A percentile compares a stretch with the other conserved stretches of the same genome.
These are phyloP conservation scores for Zanthoxylum bungeanum DNA, from an alignment of 345 rosid genomes.

Conservation along the genomic window DNA sequence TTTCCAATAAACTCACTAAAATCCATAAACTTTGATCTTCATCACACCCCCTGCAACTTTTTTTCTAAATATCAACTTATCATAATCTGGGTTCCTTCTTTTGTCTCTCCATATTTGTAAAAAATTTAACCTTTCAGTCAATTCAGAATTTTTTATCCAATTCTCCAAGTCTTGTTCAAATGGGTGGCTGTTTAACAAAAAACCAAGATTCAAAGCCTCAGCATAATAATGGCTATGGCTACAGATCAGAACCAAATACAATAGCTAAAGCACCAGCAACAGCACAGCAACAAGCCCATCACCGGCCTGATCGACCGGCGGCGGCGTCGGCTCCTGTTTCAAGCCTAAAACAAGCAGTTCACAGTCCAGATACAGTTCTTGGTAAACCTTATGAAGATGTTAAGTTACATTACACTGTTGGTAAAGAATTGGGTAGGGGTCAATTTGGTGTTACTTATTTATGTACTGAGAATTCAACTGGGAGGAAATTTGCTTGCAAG, in stretches of 20 bases:
- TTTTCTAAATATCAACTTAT: neutral
- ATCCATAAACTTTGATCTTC: conserved; percentile 13
- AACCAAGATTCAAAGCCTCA: conserved; percentile 23
- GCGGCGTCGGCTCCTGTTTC: conserved; percentile 20
- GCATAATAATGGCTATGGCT: conserved; percentile 35
- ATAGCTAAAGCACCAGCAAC: conserved; percentile 23
- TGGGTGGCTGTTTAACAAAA: conserved; percentile 64
- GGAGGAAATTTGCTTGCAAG: conserved; percentile 72
- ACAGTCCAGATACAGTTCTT: conserved; percentile 45
- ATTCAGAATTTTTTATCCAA: conserved; percentile 9
- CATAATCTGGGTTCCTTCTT: conserved; percentile 4
- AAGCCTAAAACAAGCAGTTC: conserved; percentile 32
- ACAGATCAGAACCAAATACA: conserved; percentile 34
- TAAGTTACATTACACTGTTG: conserved; percentile 50
- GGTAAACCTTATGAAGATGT: conserved; percentile 80
- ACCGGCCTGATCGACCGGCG: conserved; percentile 22
- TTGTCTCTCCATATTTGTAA: neutral
- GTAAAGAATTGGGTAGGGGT: conserved; percentile 84
- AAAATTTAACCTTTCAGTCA: neutral
- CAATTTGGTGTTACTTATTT: conserved; percentile 87
- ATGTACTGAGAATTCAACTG: conserved; percentile 70
- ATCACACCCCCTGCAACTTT: neutral
- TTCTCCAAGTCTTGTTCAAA: conserved; percentile 4
- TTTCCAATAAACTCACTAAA: neutral
- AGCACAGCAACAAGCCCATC: conserved; percentile 16